A percentile compares a stretch with the other conserved stretches of the same genome.
These are phyloP conservation scores for Erigeron canadensis DNA, from an alignment of 129 eudicot genomes.

Conservation along the genomic window DNA sequence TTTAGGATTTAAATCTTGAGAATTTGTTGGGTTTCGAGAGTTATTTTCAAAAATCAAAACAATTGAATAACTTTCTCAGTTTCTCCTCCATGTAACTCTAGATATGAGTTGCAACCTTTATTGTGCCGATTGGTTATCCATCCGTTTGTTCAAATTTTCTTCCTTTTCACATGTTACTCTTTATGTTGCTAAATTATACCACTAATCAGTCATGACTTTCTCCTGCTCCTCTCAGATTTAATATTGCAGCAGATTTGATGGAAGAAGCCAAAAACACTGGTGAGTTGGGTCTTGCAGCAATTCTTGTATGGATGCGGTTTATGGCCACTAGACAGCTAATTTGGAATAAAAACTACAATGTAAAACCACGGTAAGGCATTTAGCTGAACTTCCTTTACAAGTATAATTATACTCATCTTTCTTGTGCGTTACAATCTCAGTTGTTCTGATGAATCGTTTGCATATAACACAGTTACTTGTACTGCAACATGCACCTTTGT, in stretches of 20 bases:
- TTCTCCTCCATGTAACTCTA: too few species aligned
- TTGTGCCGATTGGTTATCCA: too few species aligned
- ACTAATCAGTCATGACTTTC: constrained; percentile 7
- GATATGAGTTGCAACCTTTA: too few species aligned
- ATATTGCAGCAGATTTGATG: constrained; percentile 92
- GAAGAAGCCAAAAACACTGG: constrained; percentile 73
- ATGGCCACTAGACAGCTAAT: constrained; percentile 98
- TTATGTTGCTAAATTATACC: constrained; percentile 16
- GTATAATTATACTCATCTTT: constrained; percentile 13
- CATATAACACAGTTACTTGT: constrained; percentile 2
- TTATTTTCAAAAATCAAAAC: too few species aligned
- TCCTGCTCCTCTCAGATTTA: constrained; percentile 59
- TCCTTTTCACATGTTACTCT: constrained; percentile 1
- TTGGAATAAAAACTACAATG: constrained; percentile 98
- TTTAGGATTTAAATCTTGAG: not conserved
- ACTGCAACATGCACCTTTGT: not conserved
- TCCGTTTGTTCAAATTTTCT: not conserved
- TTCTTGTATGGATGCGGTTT: constrained; percentile 99
- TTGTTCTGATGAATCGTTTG: constrained; percentile 1
- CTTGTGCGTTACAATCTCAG: constrained; percentile 3
- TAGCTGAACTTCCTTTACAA: constrained; percentile 5
- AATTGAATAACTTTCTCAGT: too few species aligned
- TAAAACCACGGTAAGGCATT: constrained; percentile 82
- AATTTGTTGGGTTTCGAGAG: not conserved
- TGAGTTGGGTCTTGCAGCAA: constrained; percentile 85